Base-by-base conservation (phyloP, 164 flowering plant species). In the Liquidambar formosana region DNA sequence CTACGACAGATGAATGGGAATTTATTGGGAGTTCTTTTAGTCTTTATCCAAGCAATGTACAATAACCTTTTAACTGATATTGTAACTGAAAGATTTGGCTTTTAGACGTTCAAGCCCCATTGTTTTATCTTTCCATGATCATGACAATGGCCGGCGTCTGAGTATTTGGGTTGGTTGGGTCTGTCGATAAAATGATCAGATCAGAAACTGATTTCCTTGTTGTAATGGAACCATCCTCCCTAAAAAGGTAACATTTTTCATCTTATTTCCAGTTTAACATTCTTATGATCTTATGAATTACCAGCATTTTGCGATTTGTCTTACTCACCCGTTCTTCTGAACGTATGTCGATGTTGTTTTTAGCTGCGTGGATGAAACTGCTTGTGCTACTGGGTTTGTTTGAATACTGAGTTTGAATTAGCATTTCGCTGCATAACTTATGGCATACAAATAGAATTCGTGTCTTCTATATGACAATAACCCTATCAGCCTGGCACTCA, bases 51-150 rank as follows among this genome's bases (percentile, higher is more conserved):
- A 67, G 73, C 69, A 64, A 65, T 88, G 87, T 88, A 82, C 81
- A 77, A 78, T 83, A 78, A 79, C 84, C 70, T 49, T 67, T 74
- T 67, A 79, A 74, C 83, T 73, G 63, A 80, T 78, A 73, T 73
- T 77, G 75, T 69, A 75, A 73, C 73, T 43, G 69, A 70, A 71
- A 77, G 51, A 69, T 23, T 69, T 70, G 77, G 76, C 76, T 65
- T 73, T 75, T 61, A 67, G 75, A 71, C 68, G 70, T 67, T 69
- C 62, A 63, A 58, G 71, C 73, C 75, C 19, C 59, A 51, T 72
- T 27, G 69, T 70, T 57, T 47, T 22, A n/a, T 74, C 26, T 46
- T 56, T 57, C 49, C 48, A 45, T 68, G 69, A 44, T 28, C 44
- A 56, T 70, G 26, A n/a, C 33, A 27, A 43, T 41, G 63, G 38